phyloP scores from a whole-genome alignment of 345 rosid species.

The Eucalyptus dawsonii region DNA sequence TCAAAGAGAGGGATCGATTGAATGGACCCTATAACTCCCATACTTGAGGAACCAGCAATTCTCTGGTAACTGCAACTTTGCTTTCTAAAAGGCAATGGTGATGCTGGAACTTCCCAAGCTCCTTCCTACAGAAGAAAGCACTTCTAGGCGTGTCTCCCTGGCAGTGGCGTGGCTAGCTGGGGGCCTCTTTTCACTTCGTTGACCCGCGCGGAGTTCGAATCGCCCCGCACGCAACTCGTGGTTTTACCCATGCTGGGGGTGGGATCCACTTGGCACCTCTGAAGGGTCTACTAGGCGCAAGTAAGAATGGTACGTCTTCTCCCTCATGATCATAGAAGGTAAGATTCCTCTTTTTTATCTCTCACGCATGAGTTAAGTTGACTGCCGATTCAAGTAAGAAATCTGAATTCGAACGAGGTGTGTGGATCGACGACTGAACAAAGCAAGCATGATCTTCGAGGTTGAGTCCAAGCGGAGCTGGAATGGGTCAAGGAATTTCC shows the following conservation, averaged over 20 bases:
- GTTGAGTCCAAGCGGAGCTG: background rate
- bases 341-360: background rate
- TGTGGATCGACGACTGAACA: background rate
- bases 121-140: background rate
- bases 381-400: background rate
- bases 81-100: background rate
- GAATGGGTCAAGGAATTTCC: background rate
- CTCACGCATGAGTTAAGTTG: background rate
- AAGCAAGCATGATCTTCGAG: background rate
- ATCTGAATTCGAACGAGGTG: background rate
- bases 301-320: background rate
- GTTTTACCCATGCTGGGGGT: background rate
- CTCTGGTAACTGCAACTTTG: background rate
- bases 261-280: background rate
- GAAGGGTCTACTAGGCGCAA: background rate
- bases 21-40: background rate
- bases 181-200: background rate
- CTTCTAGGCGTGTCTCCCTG: background rate
- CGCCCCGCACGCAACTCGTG: background rate
- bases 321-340: background rate
- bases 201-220: background rate
- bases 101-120: background rate
- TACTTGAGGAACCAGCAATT: background rate
- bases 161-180: background rate
- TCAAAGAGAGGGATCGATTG: background rate